phyloP scores from a whole-genome alignment of 768 basidiomycete species.

The Chalciporus pseudorubinellus region DNA sequence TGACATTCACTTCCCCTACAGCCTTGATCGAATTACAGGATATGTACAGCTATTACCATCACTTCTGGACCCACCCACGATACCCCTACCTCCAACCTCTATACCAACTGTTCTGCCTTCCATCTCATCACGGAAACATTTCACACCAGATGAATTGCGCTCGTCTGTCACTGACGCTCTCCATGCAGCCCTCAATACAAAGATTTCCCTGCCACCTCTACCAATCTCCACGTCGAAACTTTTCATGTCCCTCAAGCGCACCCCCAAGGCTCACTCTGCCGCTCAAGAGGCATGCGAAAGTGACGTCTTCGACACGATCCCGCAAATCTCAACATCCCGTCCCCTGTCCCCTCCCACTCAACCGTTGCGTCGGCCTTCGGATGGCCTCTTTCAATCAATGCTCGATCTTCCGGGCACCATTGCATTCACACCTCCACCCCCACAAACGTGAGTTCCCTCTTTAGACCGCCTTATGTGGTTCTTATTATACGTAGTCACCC shows the following conservation, averaged over 20 bases:
- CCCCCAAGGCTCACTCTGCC: constrained; percentile 4
- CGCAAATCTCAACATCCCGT: not conserved
- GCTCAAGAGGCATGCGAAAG: not conserved
- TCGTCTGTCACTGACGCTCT: constrained; percentile 23
- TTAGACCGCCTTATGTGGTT: not conserved
- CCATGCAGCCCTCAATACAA: constrained; percentile 21
- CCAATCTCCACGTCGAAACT: constrained; percentile 19
- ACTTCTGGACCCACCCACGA: constrained; percentile 36
- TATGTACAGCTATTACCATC: constrained; percentile 46
- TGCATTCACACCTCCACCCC: constrained; percentile 16
- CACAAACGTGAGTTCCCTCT: constrained; percentile 13
- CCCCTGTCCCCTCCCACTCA: constrained; percentile 4
- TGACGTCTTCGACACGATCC: not conserved
- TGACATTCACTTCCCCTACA: constrained; percentile 31
- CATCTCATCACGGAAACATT: constrained; percentile 10
- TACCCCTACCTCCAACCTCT: constrained; percentile 15
- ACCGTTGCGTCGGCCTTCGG: constrained; percentile 1
- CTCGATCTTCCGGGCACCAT: constrained; percentile 11
- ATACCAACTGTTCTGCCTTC: constrained; percentile 18
- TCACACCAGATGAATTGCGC: constrained; percentile 7
- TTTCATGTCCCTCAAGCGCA: constrained; percentile 23
- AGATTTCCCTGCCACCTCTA: constrained; percentile 15
- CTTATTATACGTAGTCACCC: constrained; percentile 14
- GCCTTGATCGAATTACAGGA: constrained; percentile 34
- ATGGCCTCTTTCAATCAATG: constrained; percentile 8